These are phyloP conservation scores for Stephania japonica DNA, from an alignment of 164 flowering plant genomes.

Conservation along the genomic window DNA sequence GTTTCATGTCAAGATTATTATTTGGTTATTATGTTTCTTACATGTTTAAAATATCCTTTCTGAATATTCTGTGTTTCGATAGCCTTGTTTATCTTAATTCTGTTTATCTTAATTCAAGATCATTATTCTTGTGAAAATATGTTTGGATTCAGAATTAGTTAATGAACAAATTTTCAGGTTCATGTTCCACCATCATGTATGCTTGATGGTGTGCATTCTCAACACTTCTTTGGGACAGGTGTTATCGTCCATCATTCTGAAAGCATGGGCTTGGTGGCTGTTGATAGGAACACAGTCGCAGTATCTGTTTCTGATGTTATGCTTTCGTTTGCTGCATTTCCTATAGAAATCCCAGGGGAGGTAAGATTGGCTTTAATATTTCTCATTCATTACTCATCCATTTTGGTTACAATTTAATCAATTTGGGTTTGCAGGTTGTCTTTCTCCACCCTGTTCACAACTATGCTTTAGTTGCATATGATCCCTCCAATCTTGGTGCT, in stretches of 20 bases:
- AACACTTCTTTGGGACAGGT: conserved; percentile 94
- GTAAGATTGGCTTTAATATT: conserved; percentile 26
- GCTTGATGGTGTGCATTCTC: conserved; percentile 96
- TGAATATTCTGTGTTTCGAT: not conserved
- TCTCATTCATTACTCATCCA: not conserved
- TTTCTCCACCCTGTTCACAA: conserved; percentile 95
- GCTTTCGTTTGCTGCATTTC: conserved; percentile 96
- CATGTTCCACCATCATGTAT: conserved; percentile 92
- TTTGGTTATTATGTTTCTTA: not conserved
- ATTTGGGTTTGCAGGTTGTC: conserved; percentile 55
- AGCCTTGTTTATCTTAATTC: not conserved
- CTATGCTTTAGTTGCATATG: conserved; percentile 88
- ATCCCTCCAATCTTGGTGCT: conserved; percentile 76
- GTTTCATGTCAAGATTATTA: not conserved
- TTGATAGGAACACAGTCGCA: conserved; percentile 91
- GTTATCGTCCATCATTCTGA: conserved; percentile 77
- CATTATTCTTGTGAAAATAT: not conserved
- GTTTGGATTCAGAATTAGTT: not conserved
- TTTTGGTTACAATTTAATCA: conserved; percentile 5
- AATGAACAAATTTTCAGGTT: conserved; percentile 48
- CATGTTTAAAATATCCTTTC: not conserved
- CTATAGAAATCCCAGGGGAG: conserved; percentile 97
- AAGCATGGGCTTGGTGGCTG: conserved; percentile 72
- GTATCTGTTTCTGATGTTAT: conserved; percentile 85
- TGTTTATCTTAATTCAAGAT: not conserved